A percentile compares a stretch with the other conserved stretches of the same genome.
Evolutionary conservation across 1,284 basidiomycete species (phyloP).

Genomic region (Cutaneotrichosporon cutaneum): DNA sequence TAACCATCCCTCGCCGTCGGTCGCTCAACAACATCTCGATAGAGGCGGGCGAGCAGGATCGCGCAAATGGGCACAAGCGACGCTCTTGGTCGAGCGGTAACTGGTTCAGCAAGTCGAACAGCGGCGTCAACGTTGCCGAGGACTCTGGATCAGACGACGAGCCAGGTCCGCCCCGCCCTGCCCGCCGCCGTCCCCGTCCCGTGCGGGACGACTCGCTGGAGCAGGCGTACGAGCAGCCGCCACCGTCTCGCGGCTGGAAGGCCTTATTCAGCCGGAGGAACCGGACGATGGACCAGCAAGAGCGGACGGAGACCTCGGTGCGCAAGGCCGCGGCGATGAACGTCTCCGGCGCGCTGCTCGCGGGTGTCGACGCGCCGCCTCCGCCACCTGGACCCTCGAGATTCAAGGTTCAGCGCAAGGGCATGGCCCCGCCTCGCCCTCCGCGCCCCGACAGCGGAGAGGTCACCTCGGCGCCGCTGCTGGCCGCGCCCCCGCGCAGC

Average conservation of each 20-base stretch:
- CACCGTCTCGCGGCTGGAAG: constrained; percentile 13
- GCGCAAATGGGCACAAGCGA: constrained; percentile 3
- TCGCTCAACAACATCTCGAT: constrained; percentile 41
- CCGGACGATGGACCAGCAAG: constrained; percentile 24
- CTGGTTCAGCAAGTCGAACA: constrained; percentile 16
- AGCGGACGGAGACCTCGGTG: constrained; percentile 44
- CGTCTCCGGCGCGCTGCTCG: constrained; percentile 43
- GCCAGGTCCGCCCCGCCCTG: constrained; percentile 29
- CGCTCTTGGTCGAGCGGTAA: constrained; percentile 12
- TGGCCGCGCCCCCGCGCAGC: constrained; percentile 4
- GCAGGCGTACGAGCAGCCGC: not conserved
- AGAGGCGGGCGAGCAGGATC: constrained; percentile 26
- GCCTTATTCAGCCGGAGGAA: constrained; percentile 25
- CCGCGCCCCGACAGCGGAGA: not conserved
- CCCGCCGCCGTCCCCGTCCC: not conserved
- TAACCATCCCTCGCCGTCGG: constrained; percentile 40
- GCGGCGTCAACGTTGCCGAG: constrained; percentile 13
- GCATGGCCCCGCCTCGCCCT: not conserved
- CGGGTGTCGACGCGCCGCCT: constrained; percentile 32
- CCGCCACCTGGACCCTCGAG: not conserved
- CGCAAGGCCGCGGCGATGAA: constrained; percentile 45
- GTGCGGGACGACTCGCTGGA: not conserved
- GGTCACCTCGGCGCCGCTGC: constrained; percentile 1
- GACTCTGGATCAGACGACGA: constrained; percentile 39
- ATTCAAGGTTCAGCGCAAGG: constrained; percentile 19